Conservation (phyloP, 192 early-diverging fungal genomes). For the Funneliformis mosseae region DNA sequence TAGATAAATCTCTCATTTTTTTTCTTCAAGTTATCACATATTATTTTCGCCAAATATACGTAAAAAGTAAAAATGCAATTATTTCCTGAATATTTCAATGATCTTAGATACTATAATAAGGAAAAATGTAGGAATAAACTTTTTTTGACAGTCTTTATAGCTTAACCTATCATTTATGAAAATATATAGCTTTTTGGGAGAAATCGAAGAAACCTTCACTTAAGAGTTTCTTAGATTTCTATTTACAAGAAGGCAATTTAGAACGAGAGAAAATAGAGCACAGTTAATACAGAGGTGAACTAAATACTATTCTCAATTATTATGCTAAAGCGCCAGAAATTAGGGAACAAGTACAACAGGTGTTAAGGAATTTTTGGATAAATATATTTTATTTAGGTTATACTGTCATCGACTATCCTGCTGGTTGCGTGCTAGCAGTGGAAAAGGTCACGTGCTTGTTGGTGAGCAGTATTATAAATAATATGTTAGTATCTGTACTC, state of each 20-base stretch:
- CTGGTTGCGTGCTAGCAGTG: slow-evolving; percentile 9
- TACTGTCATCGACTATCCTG: slow-evolving; percentile 12
- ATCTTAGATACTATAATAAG: neutral
- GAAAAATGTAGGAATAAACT: neutral
- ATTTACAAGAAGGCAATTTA: slow-evolving; percentile 12
- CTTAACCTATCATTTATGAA: neutral
- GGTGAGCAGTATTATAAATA: neutral
- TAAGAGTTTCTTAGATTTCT: slow-evolving; percentile 24
- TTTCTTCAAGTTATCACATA: no score
- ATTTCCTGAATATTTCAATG: neutral
- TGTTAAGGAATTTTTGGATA: slow-evolving; percentile 19
- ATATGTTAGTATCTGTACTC: neutral
- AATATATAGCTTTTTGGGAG: slow-evolving; percentile 16
- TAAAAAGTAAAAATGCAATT: neutral
- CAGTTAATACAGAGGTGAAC: slow-evolving; percentile 5
- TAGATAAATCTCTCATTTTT: no score
- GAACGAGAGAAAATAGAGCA: slow-evolving; percentile 11
- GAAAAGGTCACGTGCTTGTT: slow-evolving; percentile 21
- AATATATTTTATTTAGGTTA: neutral
- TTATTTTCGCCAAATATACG: no score
- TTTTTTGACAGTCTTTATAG: neutral
- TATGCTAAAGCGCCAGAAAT: slow-evolving; percentile 16
- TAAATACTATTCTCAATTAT: no score
- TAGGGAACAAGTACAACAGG: slow-evolving; percentile 1
- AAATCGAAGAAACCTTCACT: slow-evolving; percentile 1